Base-by-base conservation (phyloP, 176 grass and related monocot genomes). In the Pharus latifolius region DNA sequence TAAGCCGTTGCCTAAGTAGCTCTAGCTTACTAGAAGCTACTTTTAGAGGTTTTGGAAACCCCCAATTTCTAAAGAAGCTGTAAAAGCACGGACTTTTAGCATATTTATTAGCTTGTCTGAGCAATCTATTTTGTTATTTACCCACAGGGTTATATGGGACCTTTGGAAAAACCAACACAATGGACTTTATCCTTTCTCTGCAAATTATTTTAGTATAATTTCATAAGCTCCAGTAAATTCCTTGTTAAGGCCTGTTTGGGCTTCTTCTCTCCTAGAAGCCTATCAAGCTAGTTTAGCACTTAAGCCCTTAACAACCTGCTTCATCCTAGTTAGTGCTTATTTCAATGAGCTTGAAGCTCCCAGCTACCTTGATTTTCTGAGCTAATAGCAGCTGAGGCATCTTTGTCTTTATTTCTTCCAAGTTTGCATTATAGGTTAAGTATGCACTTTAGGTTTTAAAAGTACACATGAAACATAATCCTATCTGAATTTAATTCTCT, bases 401-500 rank as follows among this genome's bases (percentile, higher is more conserved):
- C 8, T 54, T 3, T 38, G 29, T 53, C 20, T 35, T 53, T 34
- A 54, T 25, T 30, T 86, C 22, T 20, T 22, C 17, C 57, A 51
- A 35, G 69, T 56, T 65, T 63, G 8, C 46, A 34, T 32, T 56
- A 43, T 54, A 65, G 4, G 42, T 48, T 11, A 5, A 76, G 1
- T 49, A 35, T 34, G 54, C 14, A 69, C 49, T 80, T 74, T 62
- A 38, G 31, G 70, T 48, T 49, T 22, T n/a, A n/a, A 59, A 73
- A 41, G 42, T 51, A 64, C 37, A 6, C 24, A 10, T 13, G 41
- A 72, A 81, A 60, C 54, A 75, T 55, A 50, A 33, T 78, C 10
- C 38, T 47, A 54, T 78, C 34, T 67, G 6, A 79, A 79, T 30
- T 83, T 28, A 82, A 72, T 61, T 28, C 5, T 50, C 3, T 8